A percentile compares a stretch with the other conserved stretches of the same genome.
Evolutionary conservation across 768 basidiomycete genomes (phyloP).

Genomic region (Amanita thiersii): DNA sequence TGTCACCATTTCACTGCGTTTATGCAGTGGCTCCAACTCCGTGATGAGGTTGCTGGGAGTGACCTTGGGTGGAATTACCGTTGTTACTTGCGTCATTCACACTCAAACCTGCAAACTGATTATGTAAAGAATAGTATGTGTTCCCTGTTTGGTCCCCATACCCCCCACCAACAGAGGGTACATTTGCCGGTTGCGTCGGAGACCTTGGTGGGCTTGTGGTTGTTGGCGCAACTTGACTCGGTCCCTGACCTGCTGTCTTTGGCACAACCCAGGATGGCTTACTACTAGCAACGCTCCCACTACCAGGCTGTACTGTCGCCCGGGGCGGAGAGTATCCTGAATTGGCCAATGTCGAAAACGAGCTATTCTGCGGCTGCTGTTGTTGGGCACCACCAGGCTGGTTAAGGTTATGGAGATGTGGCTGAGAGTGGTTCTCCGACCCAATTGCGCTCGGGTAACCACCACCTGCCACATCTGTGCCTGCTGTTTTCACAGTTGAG

Average conservation of each 20-base stretch:
- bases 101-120: constrained; percentile 21
- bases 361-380: not conserved
- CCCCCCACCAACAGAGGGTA: not conserved
- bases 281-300: constrained; percentile 7
- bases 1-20: too few relatives aligned
- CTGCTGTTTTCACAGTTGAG: not conserved
- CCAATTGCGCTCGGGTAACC: not conserved
- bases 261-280: constrained; percentile 41
- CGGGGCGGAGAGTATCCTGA: constrained; percentile 11
- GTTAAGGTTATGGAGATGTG: not conserved
- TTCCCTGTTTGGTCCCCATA: not conserved
- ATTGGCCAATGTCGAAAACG: not conserved
- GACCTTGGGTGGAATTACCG: not conserved
- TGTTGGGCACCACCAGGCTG: not conserved
- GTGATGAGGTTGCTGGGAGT: too few relatives aligned
- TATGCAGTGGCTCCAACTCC: too few relatives aligned
- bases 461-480: not conserved
- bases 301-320: constrained; percentile 9
- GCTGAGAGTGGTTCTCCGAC: not conserved
- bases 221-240: too few relatives aligned
- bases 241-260: constrained; percentile 20
- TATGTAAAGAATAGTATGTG: constrained; percentile 13
- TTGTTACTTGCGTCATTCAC: constrained; percentile 9
- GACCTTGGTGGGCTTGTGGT: not conserved
- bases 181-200: not conserved